Conservation (phyloP, 345 rosid genomes). For the Garcia nutans region DNA sequence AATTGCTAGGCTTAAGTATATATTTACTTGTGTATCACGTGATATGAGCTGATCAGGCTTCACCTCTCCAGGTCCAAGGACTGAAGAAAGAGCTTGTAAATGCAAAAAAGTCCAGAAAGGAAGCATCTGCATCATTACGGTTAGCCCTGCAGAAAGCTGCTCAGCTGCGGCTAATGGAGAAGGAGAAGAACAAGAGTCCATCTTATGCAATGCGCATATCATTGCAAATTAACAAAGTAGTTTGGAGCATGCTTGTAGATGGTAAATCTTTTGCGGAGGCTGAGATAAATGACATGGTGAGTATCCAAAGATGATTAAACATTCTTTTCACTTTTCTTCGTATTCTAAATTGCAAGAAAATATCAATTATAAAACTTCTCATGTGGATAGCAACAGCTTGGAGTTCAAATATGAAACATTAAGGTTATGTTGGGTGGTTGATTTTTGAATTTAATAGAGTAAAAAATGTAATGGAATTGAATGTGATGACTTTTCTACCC, state of each 20-base stretch:
- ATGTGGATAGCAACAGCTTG: background rate
- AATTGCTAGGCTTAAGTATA: too few species aligned
- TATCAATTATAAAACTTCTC: background rate
- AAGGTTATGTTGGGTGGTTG: background rate
- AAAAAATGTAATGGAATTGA: background rate
- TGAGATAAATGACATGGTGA: slow-evolving; percentile 97
- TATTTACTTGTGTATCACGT: background rate
- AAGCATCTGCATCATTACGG: slow-evolving; percentile 74
- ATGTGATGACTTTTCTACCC: background rate
- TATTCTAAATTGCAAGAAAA: background rate
- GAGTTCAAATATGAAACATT: background rate
- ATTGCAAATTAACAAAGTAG: slow-evolving; percentile 80
- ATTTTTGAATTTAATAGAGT: background rate
- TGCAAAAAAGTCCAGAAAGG: slow-evolving; percentile 76
- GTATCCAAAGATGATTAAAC: slow-evolving; percentile 29
- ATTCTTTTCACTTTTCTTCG: background rate
- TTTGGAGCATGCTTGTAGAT: slow-evolving; percentile 97
- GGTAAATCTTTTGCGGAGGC: slow-evolving; percentile 99
- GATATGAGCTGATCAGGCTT: slow-evolving; percentile 2
- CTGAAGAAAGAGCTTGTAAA: slow-evolving; percentile 69
- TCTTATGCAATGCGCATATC: slow-evolving; percentile 98
- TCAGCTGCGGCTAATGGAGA: slow-evolving; percentile 82
- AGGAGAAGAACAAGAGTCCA: slow-evolving; percentile 97
- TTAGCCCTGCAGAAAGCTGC: slow-evolving; percentile 88
- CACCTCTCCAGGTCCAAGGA: slow-evolving; percentile 64